These are phyloP conservation scores for Paraconiothyrium sp. DNA, from an alignment of 2,329 filamentous ascomycete genomes.

Conservation along the genomic window DNA sequence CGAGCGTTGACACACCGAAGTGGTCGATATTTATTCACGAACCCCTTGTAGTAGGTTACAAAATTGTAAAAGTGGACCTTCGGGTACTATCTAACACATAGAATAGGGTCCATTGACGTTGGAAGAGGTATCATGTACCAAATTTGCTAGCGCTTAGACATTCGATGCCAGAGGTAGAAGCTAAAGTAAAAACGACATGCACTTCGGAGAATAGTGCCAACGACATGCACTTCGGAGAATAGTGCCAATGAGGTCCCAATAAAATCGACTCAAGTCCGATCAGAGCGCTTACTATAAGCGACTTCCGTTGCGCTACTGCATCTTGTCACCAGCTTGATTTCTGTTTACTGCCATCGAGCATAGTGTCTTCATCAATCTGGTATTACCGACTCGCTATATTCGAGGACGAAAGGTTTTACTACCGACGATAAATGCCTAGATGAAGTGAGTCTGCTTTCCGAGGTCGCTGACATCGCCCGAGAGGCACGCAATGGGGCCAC, in stretches of 20 bases:
- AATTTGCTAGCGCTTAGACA: too few species aligned
- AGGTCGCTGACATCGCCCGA: not conserved
- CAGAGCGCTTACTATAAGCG: not conserved
- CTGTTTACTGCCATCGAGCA: not conserved
- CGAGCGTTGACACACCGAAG: too few species aligned
- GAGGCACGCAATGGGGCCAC: not conserved
- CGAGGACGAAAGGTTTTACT: not conserved
- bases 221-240: not conserved
- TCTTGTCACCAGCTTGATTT: not conserved
- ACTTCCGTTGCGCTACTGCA: not conserved
- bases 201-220: not conserved
- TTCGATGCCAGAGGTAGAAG: too few species aligned
- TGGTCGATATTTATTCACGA: too few species aligned
- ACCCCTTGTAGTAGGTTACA: too few species aligned
- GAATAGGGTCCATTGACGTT: too few species aligned
- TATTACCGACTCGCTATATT: not conserved
- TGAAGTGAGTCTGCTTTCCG: not conserved
- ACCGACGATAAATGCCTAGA: not conserved
- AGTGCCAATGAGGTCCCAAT: not conserved
- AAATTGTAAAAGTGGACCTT: too few species aligned
- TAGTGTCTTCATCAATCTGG: not conserved
- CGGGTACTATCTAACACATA: too few species aligned
- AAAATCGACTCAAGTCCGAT: not conserved
- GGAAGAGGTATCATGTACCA: too few species aligned
- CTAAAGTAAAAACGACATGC: not conserved